These are phyloP conservation scores for Volvariella volvacea DNA, from an alignment of 1,284 basidiomycete species.

Conservation along the genomic window DNA sequence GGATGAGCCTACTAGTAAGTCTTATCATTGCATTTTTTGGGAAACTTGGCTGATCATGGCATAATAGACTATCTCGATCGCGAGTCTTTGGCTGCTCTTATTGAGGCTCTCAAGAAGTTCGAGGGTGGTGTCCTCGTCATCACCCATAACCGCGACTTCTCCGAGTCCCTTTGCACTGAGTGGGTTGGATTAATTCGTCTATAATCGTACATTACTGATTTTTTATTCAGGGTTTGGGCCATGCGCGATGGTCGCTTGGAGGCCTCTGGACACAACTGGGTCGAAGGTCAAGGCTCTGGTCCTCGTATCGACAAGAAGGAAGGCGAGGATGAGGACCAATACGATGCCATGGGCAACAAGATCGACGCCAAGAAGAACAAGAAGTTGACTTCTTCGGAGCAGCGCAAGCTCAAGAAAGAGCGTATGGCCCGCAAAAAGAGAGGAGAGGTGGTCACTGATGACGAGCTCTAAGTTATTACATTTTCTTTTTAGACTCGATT, in stretches of 20 bases:
- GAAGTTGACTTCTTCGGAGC: conserved; percentile 78
- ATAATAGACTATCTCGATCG: conserved; percentile 88
- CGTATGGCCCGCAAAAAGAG: conserved; percentile 85
- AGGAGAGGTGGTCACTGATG: conserved; percentile 71
- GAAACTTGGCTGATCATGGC: not conserved
- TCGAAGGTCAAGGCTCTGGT: conserved; percentile 94
- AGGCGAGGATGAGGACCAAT: conserved; percentile 81
- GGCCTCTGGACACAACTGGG: conserved; percentile 97
- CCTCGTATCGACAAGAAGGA: conserved; percentile 87
- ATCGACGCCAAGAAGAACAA: conserved; percentile 79
- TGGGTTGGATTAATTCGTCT: conserved; percentile 17
- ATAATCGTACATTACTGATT: not conserved
- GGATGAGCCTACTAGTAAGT: conserved; percentile 91
- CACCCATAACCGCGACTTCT: conserved; percentile 97
- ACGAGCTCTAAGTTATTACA: conserved; percentile 39
- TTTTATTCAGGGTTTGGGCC: conserved; percentile 71
- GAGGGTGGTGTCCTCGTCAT: conserved; percentile 97
- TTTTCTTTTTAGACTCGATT: conserved; percentile 2
- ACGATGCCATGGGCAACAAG: conserved; percentile 97
- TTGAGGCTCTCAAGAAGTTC: conserved; percentile 93
- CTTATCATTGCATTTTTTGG: conserved; percentile 2
- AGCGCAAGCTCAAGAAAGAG: conserved; percentile 92
- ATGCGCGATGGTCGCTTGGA: conserved; percentile 91
- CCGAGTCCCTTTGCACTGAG: conserved; percentile 88
- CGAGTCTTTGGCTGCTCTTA: conserved; percentile 94